Base-by-base conservation (phyloP, 768 basidiomycete genomes). In the Pleurotus citrinopileatus region DNA sequence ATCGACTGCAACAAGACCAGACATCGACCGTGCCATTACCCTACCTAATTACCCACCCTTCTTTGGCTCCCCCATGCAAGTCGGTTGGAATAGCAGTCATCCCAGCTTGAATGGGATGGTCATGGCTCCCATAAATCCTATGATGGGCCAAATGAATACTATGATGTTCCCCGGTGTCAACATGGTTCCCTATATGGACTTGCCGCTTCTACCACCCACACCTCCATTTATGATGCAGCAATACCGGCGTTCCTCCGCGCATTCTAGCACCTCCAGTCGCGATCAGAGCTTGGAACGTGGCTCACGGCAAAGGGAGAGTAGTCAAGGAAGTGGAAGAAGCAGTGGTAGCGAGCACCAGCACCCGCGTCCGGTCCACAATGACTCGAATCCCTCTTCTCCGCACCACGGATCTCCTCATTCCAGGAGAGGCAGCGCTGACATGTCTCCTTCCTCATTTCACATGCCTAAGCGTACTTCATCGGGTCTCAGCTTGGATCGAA, bases 191-290 rank as follows among this genome's bases (percentile, higher is more conserved):
- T 76, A 73, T 54, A 68, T 82, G 68, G 84, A 88, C 58, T 80
- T 81, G 78, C 85, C 87, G 5, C 70, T 90, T 8, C 74, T 90
- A 26, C 88, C 88, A 8, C 88, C 88, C 4, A 76, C 82, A 1
- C 80, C 88, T 20, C 86, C 88, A 10, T 90, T 89, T 67, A 88
- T 89, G 84, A 77, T 86, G 71, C 81, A 81, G 52, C 77, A 81
- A 54, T 81, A 75, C 54, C 73, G 77, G 20, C 68, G 65, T 27
- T 59, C 59, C 45, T 70, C 71, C 36, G 62, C 67, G 57, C 60
- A 70, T 22, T 65, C 69, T 2, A 50, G 64, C 38, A 65, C 70
- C 27, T 56, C 67, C 58, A 73, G 65, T 25, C 48, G 48, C 12
- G 48, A 51, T 3, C 48, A 37, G 13, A 51, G 48, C 32, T 19